phyloP scores from a whole-genome alignment of 306 rosid genomes.

The Trichosanthes cucumerina region DNA sequence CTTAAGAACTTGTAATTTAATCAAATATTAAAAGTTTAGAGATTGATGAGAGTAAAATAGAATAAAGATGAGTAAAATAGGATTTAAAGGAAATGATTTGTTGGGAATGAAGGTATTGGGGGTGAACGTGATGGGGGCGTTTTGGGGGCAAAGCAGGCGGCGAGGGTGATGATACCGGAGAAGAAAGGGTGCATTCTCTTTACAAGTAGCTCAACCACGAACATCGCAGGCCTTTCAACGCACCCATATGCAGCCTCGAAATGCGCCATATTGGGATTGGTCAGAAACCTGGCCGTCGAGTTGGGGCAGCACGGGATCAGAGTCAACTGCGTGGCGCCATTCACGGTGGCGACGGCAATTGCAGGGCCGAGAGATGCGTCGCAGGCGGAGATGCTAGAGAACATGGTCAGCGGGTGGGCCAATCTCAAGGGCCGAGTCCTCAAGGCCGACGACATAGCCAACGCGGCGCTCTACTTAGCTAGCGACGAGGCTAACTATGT shows the following conservation, averaged over 20 bases:
- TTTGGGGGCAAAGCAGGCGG: constrained; percentile 27
- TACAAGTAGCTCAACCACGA: constrained; percentile 14
- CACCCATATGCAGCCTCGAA: constrained; percentile 26
- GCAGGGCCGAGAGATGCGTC: neutral
- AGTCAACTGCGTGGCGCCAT: constrained; percentile 25
- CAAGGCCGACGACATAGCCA: constrained; percentile 11
- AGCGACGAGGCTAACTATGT: constrained; percentile 20
- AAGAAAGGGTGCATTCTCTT: constrained; percentile 21
- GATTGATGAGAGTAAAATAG: no score
- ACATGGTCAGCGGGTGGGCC: neutral
- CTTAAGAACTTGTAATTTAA: no score
- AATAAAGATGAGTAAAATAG: no score
- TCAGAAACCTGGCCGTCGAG: constrained; percentile 15
- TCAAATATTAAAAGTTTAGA: no score
- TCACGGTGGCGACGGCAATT: constrained; percentile 2
- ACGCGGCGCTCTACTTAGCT: constrained; percentile 14
- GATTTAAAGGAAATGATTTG: no score
- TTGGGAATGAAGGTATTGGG: neutral
- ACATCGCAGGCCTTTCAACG: constrained; percentile 16
- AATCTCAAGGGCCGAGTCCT: constrained; percentile 7
- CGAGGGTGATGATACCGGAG: constrained; percentile 26
- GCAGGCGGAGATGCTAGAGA: neutral
- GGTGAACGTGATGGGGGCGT: constrained; percentile 22
- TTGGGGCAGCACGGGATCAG: constrained; percentile 21
- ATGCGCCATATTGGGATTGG: constrained; percentile 11